Evolutionary conservation across 371 early-diverging fungal genomes (phyloP).

Genomic region (Apophysomyces variabilis): DNA sequence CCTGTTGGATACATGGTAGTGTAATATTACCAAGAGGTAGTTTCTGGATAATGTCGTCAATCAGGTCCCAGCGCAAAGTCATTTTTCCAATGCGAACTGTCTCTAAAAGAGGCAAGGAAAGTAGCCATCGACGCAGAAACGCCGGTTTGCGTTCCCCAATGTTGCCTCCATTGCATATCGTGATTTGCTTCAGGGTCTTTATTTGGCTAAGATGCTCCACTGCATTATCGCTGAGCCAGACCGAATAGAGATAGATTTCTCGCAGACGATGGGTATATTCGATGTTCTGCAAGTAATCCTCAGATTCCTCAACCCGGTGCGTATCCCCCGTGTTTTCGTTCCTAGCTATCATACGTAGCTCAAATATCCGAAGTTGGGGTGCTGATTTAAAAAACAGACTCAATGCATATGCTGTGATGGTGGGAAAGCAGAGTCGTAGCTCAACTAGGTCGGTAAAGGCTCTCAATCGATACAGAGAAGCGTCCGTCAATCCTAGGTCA

Average conservation of each 20-base stretch:
- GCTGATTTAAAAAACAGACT: constrained; percentile 14
- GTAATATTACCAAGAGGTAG: not conserved
- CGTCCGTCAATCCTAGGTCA: constrained; percentile 16
- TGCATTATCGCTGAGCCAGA: constrained; percentile 17
- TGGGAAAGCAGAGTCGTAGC: constrained; percentile 25
- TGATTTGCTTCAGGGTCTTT: constrained; percentile 6
- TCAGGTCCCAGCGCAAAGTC: constrained; percentile 14
- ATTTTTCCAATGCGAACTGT: constrained; percentile 13
- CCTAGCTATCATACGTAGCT: constrained; percentile 16
- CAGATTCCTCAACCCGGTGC: not conserved
- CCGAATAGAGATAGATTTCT: constrained; percentile 16
- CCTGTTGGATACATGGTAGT: constrained; percentile 4
- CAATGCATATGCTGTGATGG: constrained; percentile 11
- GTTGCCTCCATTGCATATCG: constrained; percentile 17
- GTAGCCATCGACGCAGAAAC: constrained; percentile 15
- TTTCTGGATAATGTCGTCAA: constrained; percentile 18
- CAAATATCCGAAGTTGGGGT: constrained; percentile 18
- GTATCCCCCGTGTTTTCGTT: not conserved
- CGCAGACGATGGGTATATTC: not conserved
- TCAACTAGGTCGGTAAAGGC: constrained; percentile 19
- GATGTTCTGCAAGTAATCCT: constrained; percentile 15
- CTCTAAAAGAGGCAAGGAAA: constrained; percentile 1
- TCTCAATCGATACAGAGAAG: constrained; percentile 5
- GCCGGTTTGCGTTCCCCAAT: constrained; percentile 18
- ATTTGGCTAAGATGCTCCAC: constrained; percentile 8